Evolutionary conservation across 306 rosid genomes (phyloP), one percentile per base, ranked within the genome.

Genomic region (Sechiopsis laciniata): DNA sequence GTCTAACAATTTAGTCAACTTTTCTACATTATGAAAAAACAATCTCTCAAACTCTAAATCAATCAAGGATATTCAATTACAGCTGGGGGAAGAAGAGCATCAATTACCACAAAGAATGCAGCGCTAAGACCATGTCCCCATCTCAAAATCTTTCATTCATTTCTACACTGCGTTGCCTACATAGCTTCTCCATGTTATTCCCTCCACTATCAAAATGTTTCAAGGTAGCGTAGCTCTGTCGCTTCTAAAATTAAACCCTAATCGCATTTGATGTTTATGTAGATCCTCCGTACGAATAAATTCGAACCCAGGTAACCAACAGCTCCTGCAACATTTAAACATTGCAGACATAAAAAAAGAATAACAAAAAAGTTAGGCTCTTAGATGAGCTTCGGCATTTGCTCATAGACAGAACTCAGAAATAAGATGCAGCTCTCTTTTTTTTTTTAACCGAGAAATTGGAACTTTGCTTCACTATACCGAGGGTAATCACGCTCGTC

Each of bases 241-340:
- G 10, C 73, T 20, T 67, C 56, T 15, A 42, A 42, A 40, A 8
- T 45, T 22, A 22, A 69, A 40, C 58, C 74, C 60, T 89, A 95
- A 84, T 95, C 99, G 35, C 99, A 95, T 81, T 95, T 95, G 87
- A 95, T 95, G 87, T 95, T 95, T 82, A 96, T 88, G 88, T 95
- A 95, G 89, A 95, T 95, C 91, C 99, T 95, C 86, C 99, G 88
- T 83, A 95, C 99, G 71, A 95, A 95, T 85, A 95, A 88, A 81
- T 91, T 91, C 0, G 99, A 95, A 66, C 99, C 99, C 79, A 95
- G 87, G 77, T 95, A 83, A 74, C 99, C 99, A 75, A 95, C 96
- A 76, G 99, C 99, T 48, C 99, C 99, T 95, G 79, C 85, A 83
- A 21, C 77, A 69, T 11, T 35, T n/a, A 10, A 42, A 11, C 0